A percentile compares a stretch with the other conserved stretches of the same genome.
Conservation (phyloP, 2,329 filamentous ascomycete genomes). For the Curvularia verruculosa region DNA sequence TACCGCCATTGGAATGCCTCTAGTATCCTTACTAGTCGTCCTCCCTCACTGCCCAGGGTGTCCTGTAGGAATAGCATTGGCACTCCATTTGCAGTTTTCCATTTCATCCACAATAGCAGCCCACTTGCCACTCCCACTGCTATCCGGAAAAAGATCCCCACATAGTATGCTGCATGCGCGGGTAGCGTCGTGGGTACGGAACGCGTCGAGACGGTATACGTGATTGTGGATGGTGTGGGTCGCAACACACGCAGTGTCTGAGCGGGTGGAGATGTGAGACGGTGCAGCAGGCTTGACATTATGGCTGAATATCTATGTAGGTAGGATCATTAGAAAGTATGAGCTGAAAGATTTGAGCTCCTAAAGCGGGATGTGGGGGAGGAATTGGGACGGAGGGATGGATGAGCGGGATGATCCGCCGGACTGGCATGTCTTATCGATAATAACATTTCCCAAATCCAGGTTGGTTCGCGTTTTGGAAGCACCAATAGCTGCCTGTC, state of each 20-base stretch:
- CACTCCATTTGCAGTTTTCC: constrained; percentile 16
- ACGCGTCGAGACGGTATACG: constrained; percentile 88
- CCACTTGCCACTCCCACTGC: constrained; percentile 52
- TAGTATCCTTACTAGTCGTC: constrained; percentile 43
- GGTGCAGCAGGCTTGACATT: constrained; percentile 32
- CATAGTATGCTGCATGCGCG: constrained; percentile 52
- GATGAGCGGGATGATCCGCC: constrained; percentile 18
- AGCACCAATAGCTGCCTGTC: constrained; percentile 1
- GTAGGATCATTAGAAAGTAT: constrained; percentile 9
- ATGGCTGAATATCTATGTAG: constrained; percentile 11
- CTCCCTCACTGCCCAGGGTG: constrained; percentile 12
- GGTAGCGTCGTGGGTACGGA: constrained; percentile 58
- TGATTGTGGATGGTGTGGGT: constrained; percentile 81
- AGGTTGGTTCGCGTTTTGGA: constrained; percentile 5
- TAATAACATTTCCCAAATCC: background rate
- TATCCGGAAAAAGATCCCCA: constrained; percentile 55
- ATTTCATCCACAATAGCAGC: constrained; percentile 43
- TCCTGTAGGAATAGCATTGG: constrained; percentile 8
- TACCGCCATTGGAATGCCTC: constrained; percentile 52
- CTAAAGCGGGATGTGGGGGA: constrained; percentile 12
- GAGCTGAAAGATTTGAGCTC: background rate
- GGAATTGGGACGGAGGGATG: background rate
- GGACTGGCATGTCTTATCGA: constrained; percentile 6
- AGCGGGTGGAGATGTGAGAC: constrained; percentile 34
- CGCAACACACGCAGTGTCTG: constrained; percentile 35